Evolutionary conservation across 768 basidiomycete genomes (phyloP), one percentile per base, ranked within the genome.

Genomic region (Trametes meyenii): DNA sequence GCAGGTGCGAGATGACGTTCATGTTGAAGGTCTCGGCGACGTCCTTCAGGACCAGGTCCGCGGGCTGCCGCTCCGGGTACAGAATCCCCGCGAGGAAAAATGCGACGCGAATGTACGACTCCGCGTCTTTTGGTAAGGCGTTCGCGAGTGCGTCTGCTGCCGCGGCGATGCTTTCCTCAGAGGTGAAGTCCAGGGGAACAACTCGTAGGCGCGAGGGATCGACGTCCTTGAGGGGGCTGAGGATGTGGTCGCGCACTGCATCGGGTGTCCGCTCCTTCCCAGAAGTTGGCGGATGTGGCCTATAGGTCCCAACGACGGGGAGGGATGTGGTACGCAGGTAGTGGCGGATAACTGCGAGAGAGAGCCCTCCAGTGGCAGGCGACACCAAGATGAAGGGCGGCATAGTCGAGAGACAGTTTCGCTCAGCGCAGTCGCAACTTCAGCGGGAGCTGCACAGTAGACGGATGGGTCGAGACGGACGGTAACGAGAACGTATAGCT

Each of bases 1-100:
- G 78, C 44, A 86, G 74, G 68, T 86, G 85, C 19, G 85, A 81
- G 57, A 86, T 78, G 66, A 82, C 80, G 71, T 87, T 87, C 69
- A 81, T 79, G 65, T 81, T 75, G 72, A 85, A 86, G 13, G 81
- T 79, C 58, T 79, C 69, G 26, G 71, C 65, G 43, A 85, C 70
- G 38, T 73, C 60, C 26, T 70, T 69, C 64, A 74, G 67, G 69
- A 83, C 74, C 50, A 87, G 63, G 62, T 85, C 82, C 4, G 74
- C 72, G 2, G 82, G 82, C 33, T 75, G 77, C 61, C 80, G 83
- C 69, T 86, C 84, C n/a, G 83, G 80, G 61, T 81, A 73, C 33
- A 86, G 75, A 29, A 85, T 67, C 2, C 85, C 84, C 40, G 83
- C 84, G 1, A 81, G 80, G 64, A 85, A 77, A 70, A 84, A 84